Conservation (phyloP, 257 asterid genomes). For the Leptodermis oblonga region DNA sequence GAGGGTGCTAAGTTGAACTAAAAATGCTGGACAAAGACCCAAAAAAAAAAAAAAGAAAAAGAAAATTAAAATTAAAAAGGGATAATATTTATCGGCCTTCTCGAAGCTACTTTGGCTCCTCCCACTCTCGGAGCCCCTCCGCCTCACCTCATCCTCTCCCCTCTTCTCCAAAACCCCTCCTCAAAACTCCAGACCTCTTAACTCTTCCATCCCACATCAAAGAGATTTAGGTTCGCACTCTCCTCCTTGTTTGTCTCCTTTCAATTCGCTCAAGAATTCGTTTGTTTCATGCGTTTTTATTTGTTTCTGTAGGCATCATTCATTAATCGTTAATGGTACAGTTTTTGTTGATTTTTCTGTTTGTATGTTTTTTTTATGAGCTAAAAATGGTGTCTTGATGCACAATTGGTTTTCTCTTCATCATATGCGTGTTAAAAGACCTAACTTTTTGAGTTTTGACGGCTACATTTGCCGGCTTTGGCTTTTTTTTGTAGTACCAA, state of each 20-base stretch:
- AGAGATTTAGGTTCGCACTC: slow-evolving; percentile 7
- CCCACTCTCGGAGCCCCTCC: not conserved
- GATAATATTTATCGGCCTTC: slow-evolving; percentile 9
- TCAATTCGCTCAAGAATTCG: slow-evolving; percentile 1
- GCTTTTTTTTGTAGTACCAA: not conserved
- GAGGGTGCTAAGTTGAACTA: not conserved
- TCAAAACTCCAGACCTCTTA: no score
- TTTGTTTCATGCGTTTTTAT: not conserved
- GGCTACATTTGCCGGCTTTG: not conserved
- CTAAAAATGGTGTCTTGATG: not conserved
- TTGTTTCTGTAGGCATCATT: not conserved
- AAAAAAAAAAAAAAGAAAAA: no score
- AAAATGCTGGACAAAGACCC: not conserved
- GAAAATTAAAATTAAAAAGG: not conserved
- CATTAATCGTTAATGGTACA: not conserved
- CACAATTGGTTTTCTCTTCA: not conserved
- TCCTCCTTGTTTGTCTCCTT: not conserved
- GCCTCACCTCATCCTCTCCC: slow-evolving; percentile 22
- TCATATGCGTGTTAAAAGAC: not conserved
- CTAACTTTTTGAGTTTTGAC: not conserved
- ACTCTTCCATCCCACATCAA: not conserved
- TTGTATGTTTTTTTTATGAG: not conserved
- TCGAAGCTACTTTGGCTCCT: slow-evolving; percentile 9
- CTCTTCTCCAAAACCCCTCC: slow-evolving; percentile 3
- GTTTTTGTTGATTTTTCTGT: not conserved